These are phyloP conservation scores for Suhomyces emberorum DNA, from an alignment of 805 yeast genomes.

Conservation along the genomic window DNA sequence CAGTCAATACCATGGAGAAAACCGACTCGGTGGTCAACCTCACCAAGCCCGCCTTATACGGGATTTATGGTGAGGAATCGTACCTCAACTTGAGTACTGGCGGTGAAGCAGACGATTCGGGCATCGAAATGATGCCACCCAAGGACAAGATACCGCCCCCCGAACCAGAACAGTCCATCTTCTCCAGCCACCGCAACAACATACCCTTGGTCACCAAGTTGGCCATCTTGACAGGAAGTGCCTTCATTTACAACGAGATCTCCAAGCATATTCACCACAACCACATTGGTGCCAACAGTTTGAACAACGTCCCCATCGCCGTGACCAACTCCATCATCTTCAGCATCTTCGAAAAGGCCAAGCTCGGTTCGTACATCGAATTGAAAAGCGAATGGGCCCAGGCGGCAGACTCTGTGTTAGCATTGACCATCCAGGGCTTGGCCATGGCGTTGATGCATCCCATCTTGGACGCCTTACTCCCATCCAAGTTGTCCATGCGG, in stretches of 20 bases:
- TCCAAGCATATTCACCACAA: conserved; percentile 50
- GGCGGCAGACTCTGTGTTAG: conserved; percentile 16
- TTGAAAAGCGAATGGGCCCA: conserved; percentile 2
- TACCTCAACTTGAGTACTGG: conserved; percentile 31
- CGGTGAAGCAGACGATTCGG: conserved; percentile 10
- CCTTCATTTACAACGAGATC: conserved; percentile 52
- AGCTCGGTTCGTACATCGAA: conserved; percentile 8
- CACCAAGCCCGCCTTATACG: conserved; percentile 50
- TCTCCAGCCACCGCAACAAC: background rate
- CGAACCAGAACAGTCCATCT: conserved; percentile 2
- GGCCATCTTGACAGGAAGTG: conserved; percentile 38
- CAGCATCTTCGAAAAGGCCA: conserved; percentile 12
- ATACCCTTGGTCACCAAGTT: conserved; percentile 16
- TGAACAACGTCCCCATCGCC: conserved; percentile 22
- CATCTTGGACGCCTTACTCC: conserved; percentile 31
- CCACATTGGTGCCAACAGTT: conserved; percentile 40
- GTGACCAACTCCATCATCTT: conserved; percentile 13
- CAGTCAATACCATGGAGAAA: conserved; percentile 26
- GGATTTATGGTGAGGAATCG: conserved; percentile 48
- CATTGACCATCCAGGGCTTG: conserved; percentile 50
- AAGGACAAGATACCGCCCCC: background rate
- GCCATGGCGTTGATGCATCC: conserved; percentile 58
- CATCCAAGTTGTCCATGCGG: conserved; percentile 26
- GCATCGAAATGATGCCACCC: background rate
- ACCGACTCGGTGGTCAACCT: conserved; percentile 44